These are phyloP conservation scores for Reutealis trisperma DNA, from an alignment of 345 rosid genomes.

Conservation along the genomic window DNA sequence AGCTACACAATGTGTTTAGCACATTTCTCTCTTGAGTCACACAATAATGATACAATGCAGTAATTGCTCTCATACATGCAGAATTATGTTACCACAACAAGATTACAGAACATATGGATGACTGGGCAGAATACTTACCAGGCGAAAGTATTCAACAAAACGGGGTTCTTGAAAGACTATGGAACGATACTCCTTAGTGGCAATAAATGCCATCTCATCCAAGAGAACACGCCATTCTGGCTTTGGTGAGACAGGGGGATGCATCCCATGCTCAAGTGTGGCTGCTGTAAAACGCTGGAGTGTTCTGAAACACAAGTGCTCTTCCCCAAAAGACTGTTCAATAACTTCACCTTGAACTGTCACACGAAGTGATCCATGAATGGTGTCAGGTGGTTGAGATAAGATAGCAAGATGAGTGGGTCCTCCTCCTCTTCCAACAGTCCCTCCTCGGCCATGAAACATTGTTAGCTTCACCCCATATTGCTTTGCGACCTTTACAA, in stretches of 20 bases:
- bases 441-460: conserved; percentile 99
- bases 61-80: neutral
- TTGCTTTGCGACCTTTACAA: conserved; percentile 76
- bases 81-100: neutral
- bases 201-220: conserved; percentile 92
- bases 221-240: conserved; percentile 91
- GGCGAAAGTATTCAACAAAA: conserved; percentile 93
- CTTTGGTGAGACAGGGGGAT: conserved; percentile 86
- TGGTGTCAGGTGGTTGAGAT: conserved; percentile 98
- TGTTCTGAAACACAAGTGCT: conserved; percentile 92
- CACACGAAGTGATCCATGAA: conserved; percentile 90
- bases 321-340: conserved; percentile 96
- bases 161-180: conserved; percentile 92
- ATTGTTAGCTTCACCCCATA: conserved; percentile 87
- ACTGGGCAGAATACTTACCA: conserved; percentile 47
- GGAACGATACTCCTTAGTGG: conserved; percentile 90
- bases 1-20: no score
- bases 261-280: conserved; percentile 99
- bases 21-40: neutral
- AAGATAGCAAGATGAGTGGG: conserved; percentile 98
- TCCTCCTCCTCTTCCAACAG: conserved; percentile 97
- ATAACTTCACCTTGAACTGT: conserved; percentile 96
- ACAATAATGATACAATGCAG: neutral
- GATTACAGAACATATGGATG: neutral
- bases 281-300: conserved; percentile 98